Conservation (phyloP, 108 stramenopile species). For the Nitzschia inconspicua region DNA sequence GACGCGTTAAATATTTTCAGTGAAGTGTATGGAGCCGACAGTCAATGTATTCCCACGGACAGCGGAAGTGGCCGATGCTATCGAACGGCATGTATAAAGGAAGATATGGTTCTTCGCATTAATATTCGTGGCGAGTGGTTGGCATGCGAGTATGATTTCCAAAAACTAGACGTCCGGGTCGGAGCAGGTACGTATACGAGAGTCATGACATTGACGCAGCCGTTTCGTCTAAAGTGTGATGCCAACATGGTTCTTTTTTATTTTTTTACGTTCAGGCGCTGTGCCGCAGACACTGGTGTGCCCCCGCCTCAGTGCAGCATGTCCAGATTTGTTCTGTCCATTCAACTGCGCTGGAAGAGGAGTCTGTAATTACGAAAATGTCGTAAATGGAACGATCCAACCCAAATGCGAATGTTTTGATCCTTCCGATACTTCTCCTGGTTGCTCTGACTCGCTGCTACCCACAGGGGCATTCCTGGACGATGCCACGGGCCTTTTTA, state of each 20-base stretch:
- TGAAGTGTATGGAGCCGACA: constrained; percentile 67
- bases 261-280: neutral
- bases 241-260: neutral
- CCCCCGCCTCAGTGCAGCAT: constrained; percentile 61
- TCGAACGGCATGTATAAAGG: constrained; percentile 67
- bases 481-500: constrained; percentile 51
- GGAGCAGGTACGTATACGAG: constrained; percentile 21
- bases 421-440: constrained; percentile 56
- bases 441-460: constrained; percentile 74
- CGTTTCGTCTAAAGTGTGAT: neutral
- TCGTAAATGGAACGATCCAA: constrained; percentile 41
- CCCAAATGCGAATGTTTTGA: constrained; percentile 84
- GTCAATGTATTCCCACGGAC: constrained; percentile 69
- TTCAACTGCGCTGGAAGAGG: constrained; percentile 81
- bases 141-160: constrained; percentile 69
- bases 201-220: too few relatives aligned
- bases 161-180: constrained; percentile 44
- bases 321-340: constrained; percentile 85
- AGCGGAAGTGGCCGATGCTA: constrained; percentile 73
- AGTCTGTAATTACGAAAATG: constrained; percentile 56
- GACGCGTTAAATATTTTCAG: constrained; percentile 56
- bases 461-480: constrained; percentile 68
- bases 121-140: constrained; percentile 46
- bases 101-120: constrained; percentile 43
- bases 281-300: constrained; percentile 41